Conservation (phyloP, 73 alveolate species). For the Stentor coeruleus region DNA sequence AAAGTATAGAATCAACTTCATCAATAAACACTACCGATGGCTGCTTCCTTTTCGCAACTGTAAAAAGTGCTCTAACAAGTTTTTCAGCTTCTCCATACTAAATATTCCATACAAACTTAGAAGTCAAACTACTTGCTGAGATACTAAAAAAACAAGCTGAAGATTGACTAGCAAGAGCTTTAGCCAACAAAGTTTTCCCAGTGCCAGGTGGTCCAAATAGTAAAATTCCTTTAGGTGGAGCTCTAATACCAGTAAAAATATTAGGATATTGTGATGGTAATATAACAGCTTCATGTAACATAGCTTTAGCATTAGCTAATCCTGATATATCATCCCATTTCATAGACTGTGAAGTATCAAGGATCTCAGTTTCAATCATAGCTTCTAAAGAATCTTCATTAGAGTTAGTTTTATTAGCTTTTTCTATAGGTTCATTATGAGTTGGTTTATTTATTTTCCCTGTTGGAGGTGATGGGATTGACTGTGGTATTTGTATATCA, state of each 20-base stretch:
- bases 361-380: slow-evolving; percentile 64
- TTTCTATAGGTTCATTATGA: neutral
- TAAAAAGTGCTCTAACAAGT: slow-evolving; percentile 71
- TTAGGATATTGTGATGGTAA: slow-evolving; percentile 86
- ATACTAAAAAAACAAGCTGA: slow-evolving; percentile 87
- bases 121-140: slow-evolving; percentile 73
- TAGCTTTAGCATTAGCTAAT: slow-evolving; percentile 74
- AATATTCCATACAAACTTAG: slow-evolving; percentile 83
- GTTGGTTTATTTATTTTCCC: neutral
- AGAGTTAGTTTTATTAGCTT: neutral
- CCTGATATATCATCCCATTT: slow-evolving; percentile 90
- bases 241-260: slow-evolving; percentile 80
- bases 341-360: slow-evolving; percentile 71
- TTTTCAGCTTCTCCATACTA: slow-evolving; percentile 73
- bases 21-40: slow-evolving; percentile 91
- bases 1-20: slow-evolving; percentile 90
- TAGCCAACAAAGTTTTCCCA: slow-evolving; percentile 95
- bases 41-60: slow-evolving; percentile 76
- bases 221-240: slow-evolving; percentile 95
- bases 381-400: neutral
- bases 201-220: slow-evolving; percentile 95
- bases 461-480: neutral
- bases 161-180: slow-evolving; percentile 86
- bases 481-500: neutral
- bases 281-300: slow-evolving; percentile 83